These are phyloP conservation scores for Inosperma sp. DNA, from an alignment of 768 basidiomycete species.

Conservation along the genomic window DNA sequence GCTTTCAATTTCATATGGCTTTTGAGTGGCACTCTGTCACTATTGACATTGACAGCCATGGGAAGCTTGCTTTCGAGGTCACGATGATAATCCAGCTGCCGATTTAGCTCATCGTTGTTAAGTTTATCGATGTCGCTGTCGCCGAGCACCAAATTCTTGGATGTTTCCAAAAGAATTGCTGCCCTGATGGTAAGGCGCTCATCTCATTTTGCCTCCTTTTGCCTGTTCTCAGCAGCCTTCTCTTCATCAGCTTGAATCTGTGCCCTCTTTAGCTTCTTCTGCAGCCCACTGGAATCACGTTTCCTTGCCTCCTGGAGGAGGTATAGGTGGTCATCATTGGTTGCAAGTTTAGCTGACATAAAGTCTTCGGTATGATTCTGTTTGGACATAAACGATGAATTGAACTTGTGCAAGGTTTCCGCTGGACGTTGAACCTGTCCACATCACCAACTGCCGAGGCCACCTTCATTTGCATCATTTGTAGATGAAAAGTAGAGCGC, in stretches of 20 bases:
- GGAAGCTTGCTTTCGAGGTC: constrained; percentile 9
- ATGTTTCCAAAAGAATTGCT: neutral
- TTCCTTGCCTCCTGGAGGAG: constrained; percentile 8
- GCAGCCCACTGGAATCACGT: neutral
- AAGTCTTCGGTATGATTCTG: constrained; percentile 14
- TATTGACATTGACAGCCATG: neutral
- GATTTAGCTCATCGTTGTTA: constrained; percentile 1
- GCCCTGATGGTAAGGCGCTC: neutral
- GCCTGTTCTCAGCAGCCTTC: constrained; percentile 6
- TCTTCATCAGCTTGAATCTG: constrained; percentile 13
- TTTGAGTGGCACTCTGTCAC: constrained; percentile 1
- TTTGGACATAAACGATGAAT: constrained; percentile 1
- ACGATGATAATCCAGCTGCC: constrained; percentile 15
- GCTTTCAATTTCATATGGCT: neutral
- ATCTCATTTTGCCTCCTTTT: constrained; percentile 7
- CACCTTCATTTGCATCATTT: constrained; percentile 29
- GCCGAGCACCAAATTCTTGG: neutral
- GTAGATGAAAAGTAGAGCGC: constrained; percentile 18
- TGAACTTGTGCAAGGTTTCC: constrained; percentile 17
- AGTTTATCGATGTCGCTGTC: neutral
- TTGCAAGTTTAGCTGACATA: neutral
- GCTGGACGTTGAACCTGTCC: neutral
- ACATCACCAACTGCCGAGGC: constrained; percentile 15
- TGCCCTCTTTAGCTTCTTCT: neutral
- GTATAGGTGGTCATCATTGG: constrained; percentile 7